These are phyloP conservation scores for Schizothecium vesticola DNA, from an alignment of 495 filamentous ascomycete genomes.

Conservation along the genomic window DNA sequence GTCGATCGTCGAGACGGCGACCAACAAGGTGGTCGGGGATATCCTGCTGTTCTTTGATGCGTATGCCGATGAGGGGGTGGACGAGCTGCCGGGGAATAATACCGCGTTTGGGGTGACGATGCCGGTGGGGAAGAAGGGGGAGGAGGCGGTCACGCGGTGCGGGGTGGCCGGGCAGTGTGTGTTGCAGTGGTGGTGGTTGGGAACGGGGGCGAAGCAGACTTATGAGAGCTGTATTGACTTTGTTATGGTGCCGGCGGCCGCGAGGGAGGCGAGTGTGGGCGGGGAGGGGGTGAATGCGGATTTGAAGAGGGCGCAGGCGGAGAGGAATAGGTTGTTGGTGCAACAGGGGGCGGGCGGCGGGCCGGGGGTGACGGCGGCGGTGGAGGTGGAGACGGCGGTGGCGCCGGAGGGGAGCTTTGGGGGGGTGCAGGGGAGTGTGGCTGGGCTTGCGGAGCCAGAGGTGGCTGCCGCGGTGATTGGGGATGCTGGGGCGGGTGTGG, in stretches of 20 bases:
- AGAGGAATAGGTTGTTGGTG: not conserved
- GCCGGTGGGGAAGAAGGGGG: slow-evolving; percentile 28
- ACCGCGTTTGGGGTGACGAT: slow-evolving; percentile 62
- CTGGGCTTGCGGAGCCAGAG: not conserved
- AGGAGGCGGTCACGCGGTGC: slow-evolving; percentile 34
- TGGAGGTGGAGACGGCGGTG: not conserved
- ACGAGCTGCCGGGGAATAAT: slow-evolving; percentile 45
- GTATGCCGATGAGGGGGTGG: slow-evolving; percentile 40
- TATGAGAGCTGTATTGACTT: slow-evolving; percentile 68
- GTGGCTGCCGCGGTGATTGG: not conserved
- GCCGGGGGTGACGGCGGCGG: not conserved
- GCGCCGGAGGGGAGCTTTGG: slow-evolving; percentile 6
- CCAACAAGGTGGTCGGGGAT: slow-evolving; percentile 50
- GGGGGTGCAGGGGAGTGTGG: slow-evolving; percentile 3
- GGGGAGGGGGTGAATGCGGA: not conserved
- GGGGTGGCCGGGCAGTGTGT: slow-evolving; percentile 52
- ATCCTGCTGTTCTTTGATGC: slow-evolving; percentile 51
- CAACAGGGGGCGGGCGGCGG: not conserved
- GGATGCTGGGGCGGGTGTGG: not conserved
- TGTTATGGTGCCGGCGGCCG: slow-evolving; percentile 6
- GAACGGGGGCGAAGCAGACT: slow-evolving; percentile 58
- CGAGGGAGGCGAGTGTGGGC: not conserved
- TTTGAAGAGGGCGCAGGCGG: not conserved
- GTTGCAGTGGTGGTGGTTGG: slow-evolving; percentile 57
- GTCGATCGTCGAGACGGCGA: slow-evolving; percentile 56